Base-by-base conservation (phyloP, 331 rosid genomes). In the Pyracantha coccinea region DNA sequence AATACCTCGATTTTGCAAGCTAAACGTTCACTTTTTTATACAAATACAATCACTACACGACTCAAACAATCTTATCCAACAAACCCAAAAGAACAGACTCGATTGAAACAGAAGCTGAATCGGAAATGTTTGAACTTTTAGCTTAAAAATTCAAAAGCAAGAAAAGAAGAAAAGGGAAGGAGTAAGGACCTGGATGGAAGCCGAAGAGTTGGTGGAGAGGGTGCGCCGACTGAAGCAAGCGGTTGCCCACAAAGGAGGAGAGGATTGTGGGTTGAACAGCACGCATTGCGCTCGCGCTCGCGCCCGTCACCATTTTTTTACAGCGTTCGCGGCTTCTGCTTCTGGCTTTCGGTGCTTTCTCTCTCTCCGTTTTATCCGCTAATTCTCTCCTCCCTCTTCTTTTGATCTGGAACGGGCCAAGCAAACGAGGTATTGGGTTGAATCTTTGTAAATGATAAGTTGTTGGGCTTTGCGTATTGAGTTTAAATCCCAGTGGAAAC, bases 121-220 rank as follows among this genome's bases (percentile, higher is more conserved):
- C 25, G 1, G 19, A 33, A 6, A 21, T 4, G 45, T 12, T n/a
- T 55, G 14, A 55, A 21, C 62, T 21, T 11, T 21, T 57, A 57
- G 62, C 62, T 9, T 50, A 16, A 6, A 50, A 17, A 50, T 17
- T 52, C 57, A 32, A 68, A 28, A 23, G 60, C 17, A 21, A 44
- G 72, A 67, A 3, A 65, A 23, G 57, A 44, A 59, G 0, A 23
- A 17, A 7, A 27, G 68, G 23, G 58, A 28, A 38, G 24, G 60
- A 66, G 68, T 27, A 63, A 66, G 54, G 38, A 87, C 98, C 97
- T 77, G 87, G 85, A 41, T 74, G 79, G 83, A 65, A 84, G 77
- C 84, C 57, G 83, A 91, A 91, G 70, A 80, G 79, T 8, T 80
- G 93, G 81, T 82, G 91, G 80, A 89, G 86, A 44, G 86, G 90